Percentiles rank a stretch among this genome's conserved stretches.
phyloP scores from a whole-genome alignment of 2,329 filamentous ascomycete species.

The Ciborinia camelliae region DNA sequence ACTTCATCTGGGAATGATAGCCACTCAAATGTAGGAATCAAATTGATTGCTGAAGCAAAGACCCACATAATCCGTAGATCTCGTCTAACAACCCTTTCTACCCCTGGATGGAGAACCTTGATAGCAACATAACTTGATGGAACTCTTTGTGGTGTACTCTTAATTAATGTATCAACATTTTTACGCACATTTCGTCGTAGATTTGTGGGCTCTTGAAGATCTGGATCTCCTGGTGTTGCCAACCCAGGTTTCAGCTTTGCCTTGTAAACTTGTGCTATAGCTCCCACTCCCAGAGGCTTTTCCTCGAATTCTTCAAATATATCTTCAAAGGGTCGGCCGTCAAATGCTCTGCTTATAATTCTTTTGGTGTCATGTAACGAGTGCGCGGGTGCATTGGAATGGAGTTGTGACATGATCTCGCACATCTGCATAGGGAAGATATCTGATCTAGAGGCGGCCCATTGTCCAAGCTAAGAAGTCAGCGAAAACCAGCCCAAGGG shows the following conservation, averaged over 20 bases:
- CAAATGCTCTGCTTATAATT: constrained; percentile 79
- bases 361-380: constrained; percentile 74
- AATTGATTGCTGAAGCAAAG: constrained; percentile 80
- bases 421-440: constrained; percentile 95
- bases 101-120: constrained; percentile 90
- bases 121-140: constrained; percentile 92
- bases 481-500: neutral
- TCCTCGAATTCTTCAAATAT: constrained; percentile 97
- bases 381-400: constrained; percentile 92
- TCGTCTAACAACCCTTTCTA: constrained; percentile 84
- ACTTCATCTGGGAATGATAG: constrained; percentile 94
- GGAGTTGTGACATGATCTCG: constrained; percentile 86
- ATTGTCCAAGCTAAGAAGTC: constrained; percentile 75
- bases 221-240: constrained; percentile 57
- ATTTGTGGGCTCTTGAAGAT: constrained; percentile 52
- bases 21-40: constrained; percentile 94
- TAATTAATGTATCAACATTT: constrained; percentile 82
- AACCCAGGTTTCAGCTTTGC: constrained; percentile 83
- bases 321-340: constrained; percentile 73
- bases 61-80: constrained; percentile 92
- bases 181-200: constrained; percentile 68
- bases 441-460: constrained; percentile 93
- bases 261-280: constrained; percentile 97
- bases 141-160: constrained; percentile 78
- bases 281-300: constrained; percentile 84